phyloP scores from a whole-genome alignment of 805 yeast genomes.

The Wickerhamomyces alni region DNA sequence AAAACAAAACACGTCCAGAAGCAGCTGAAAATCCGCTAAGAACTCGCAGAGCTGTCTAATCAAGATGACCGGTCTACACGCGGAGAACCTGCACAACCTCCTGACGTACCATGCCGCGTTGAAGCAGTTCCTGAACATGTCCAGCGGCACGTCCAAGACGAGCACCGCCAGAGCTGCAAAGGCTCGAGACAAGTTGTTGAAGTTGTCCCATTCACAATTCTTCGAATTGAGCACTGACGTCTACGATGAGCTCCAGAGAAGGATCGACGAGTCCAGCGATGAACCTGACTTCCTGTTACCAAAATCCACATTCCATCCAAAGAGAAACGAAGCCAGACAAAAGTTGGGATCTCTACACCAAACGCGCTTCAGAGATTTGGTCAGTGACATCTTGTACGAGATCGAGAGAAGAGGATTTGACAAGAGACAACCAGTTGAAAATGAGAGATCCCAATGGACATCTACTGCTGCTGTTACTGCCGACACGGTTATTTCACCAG shows the following conservation, averaged over 20 bases:
- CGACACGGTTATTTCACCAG: background rate
- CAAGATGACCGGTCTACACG: conserved; percentile 14
- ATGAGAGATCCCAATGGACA: background rate
- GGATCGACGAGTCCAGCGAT: conserved; percentile 54
- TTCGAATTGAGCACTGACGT: conserved; percentile 91
- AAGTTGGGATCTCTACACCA: conserved; percentile 82
- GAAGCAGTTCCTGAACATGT: conserved; percentile 20
- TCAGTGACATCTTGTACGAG: conserved; percentile 82
- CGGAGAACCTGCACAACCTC: conserved; percentile 12
- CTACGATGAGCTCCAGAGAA: conserved; percentile 82
- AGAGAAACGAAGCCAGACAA: conserved; percentile 92
- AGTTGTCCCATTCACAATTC: conserved; percentile 77
- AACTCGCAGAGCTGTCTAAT: background rate
- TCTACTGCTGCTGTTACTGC: conserved; percentile 1
- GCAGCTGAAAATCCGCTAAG: background rate
- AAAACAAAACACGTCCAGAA: background rate
- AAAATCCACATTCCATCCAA: conserved; percentile 74
- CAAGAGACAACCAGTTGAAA: conserved; percentile 10
- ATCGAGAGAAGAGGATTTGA: conserved; percentile 71
- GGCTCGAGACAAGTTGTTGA: conserved; percentile 80
- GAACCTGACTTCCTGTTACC: conserved; percentile 66
- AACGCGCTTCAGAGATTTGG: conserved; percentile 80
- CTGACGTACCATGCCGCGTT: conserved; percentile 18
- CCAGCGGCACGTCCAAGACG: conserved; percentile 17
- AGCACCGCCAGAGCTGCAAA: conserved; percentile 54